Percentiles rank a stretch among this genome's conserved stretches.
These are phyloP conservation scores for Mortierella claussenii DNA, from an alignment of 192 early-diverging fungal species.

Conservation along the genomic window DNA sequence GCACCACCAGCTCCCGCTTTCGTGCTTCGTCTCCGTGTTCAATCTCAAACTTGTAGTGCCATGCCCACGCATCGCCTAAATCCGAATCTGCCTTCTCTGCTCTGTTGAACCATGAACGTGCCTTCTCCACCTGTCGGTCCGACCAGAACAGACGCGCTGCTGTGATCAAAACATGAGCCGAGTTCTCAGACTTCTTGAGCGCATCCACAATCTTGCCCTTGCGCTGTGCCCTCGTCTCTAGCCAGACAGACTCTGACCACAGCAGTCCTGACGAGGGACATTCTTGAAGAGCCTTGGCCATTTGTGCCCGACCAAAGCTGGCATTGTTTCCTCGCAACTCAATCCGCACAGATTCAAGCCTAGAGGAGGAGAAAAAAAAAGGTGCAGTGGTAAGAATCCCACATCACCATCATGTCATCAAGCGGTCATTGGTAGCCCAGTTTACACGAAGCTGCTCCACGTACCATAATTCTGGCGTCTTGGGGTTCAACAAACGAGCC, in stretches of 20 bases:
- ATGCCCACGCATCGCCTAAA: constrained; percentile 94
- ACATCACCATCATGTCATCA: constrained; percentile 82
- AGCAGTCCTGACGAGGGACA: constrained; percentile 87
- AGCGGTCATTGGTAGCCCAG: too few species aligned
- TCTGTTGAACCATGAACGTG: constrained; percentile 89
- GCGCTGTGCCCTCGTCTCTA: constrained; percentile 87
- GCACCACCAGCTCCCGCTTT: constrained; percentile 64
- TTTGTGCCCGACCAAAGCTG: constrained; percentile 75
- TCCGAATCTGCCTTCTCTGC: constrained; percentile 87
- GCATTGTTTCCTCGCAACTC: constrained; percentile 78
- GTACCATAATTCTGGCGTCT: constrained; percentile 83
- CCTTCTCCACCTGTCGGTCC: constrained; percentile 94
- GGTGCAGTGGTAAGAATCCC: background rate
- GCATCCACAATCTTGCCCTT: constrained; percentile 92
- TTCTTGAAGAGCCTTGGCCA: constrained; percentile 93
- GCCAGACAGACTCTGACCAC: constrained; percentile 89
- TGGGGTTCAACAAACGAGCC: constrained; percentile 86
- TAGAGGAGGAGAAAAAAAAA: constrained; percentile 6
- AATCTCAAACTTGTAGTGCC: constrained; percentile 93
- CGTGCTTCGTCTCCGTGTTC: constrained; percentile 74
- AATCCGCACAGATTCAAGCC: constrained; percentile 79
- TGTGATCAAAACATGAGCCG: constrained; percentile 79
- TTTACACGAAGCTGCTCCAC: too few species aligned
- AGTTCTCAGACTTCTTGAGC: constrained; percentile 89
- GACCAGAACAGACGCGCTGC: constrained; percentile 94